Conservation (phyloP, 2,329 filamentous ascomycete genomes). For the Zymoseptoria crescenta region DNA sequence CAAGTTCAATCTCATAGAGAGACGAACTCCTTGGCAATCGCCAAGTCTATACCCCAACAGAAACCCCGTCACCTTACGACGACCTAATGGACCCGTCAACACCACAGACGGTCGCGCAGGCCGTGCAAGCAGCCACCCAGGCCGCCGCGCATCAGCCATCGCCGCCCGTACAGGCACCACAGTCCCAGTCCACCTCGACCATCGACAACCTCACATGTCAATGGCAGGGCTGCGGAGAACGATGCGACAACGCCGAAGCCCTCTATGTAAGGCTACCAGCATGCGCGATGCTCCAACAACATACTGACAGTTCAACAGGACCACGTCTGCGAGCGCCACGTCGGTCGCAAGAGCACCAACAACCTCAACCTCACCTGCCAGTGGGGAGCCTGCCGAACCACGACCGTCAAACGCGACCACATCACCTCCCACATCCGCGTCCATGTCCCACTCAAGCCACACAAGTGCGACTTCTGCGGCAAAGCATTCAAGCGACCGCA, state of each 20-base stretch:
- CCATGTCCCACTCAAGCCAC: conserved; percentile 96
- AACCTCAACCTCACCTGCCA: conserved; percentile 96
- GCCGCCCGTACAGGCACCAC: conserved; percentile 24
- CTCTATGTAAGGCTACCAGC: conserved; percentile 49
- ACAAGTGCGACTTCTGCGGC: conserved; percentile 97
- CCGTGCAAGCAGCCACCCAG: conserved; percentile 24
- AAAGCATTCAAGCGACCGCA: conserved; percentile 99
- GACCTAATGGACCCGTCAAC: background rate
- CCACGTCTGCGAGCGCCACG: conserved; percentile 95
- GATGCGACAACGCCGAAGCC: conserved; percentile 49
- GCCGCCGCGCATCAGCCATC: conserved; percentile 18
- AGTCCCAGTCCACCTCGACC: conserved; percentile 24
- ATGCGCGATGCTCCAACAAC: conserved; percentile 1
- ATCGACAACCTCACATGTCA: conserved; percentile 48
- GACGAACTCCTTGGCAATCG: background rate
- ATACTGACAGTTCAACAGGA: conserved; percentile 51
- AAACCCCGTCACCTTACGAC: background rate
- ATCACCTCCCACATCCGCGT: conserved; percentile 98
- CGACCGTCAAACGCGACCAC: conserved; percentile 96
- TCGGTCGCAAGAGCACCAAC: conserved; percentile 98
- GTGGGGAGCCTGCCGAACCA: conserved; percentile 93
- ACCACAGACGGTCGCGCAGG: conserved; percentile 23
- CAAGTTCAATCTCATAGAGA: background rate
- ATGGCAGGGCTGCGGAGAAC: conserved; percentile 56
- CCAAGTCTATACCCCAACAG: too few relatives aligned